phyloP scores from a whole-genome alignment of 148 eudicot genomes.

The Rhododendron molle region DNA sequence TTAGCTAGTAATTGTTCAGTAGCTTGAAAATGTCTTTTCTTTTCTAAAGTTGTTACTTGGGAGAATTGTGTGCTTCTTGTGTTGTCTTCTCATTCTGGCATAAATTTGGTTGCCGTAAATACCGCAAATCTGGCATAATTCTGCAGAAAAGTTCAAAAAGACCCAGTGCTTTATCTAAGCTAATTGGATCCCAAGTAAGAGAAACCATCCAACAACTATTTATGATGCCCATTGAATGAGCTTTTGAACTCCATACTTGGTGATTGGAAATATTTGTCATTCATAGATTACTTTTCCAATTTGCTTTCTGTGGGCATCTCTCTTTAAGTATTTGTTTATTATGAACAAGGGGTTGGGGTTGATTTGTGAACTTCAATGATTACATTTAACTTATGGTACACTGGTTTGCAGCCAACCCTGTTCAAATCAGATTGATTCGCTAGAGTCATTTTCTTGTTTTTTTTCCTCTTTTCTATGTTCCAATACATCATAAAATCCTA shows the following conservation, averaged over 20 bases:
- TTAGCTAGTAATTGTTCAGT: conserved; percentile 2
- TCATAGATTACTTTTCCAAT: not conserved
- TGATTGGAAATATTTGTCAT: not conserved
- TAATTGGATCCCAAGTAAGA: not conserved
- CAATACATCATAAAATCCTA: not conserved
- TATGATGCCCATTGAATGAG: not conserved
- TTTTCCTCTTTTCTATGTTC: not conserved
- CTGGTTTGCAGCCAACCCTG: not conserved
- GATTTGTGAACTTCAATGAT: not conserved
- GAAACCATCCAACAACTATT: not conserved
- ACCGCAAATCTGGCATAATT: not conserved
- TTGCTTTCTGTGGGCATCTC: not conserved
- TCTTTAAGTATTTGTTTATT: not conserved
- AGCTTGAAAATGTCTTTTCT: not conserved
- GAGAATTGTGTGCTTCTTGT: not conserved
- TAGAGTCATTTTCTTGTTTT: not conserved
- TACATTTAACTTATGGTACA: not conserved
- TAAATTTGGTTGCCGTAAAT: not conserved
- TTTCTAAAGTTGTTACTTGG: not conserved
- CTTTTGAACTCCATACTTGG: conserved; percentile 4
- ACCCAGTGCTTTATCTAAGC: not conserved
- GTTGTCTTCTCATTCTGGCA: not conserved
- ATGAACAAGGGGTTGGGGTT: not conserved
- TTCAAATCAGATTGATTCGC: not conserved
- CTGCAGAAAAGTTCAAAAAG: not conserved